Conservation (phyloP, 495 filamentous ascomycete genomes). For the Chaetomium tenue region DNA sequence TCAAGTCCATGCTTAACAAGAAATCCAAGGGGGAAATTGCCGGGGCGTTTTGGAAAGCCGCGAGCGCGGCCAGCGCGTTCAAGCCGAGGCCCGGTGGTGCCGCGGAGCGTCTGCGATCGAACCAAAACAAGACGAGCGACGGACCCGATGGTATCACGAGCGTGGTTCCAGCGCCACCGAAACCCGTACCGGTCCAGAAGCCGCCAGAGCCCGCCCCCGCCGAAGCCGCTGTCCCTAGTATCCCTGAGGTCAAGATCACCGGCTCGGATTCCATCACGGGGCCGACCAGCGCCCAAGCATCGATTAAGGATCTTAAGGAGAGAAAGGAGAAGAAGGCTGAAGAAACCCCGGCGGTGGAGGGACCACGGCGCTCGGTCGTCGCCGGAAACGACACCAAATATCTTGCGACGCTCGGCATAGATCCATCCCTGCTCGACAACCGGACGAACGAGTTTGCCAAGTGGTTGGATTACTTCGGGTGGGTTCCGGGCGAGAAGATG, state of each 20-base stretch:
- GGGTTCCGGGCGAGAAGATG: slow-evolving; percentile 70
- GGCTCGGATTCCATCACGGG: slow-evolving; percentile 38
- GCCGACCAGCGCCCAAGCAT: slow-evolving; percentile 38
- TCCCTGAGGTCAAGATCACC: slow-evolving; percentile 54
- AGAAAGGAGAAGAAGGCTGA: slow-evolving; percentile 39
- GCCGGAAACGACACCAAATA: slow-evolving; percentile 76
- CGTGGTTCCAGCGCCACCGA: slow-evolving; percentile 74
- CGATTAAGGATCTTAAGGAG: slow-evolving; percentile 42
- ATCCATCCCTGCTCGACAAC: slow-evolving; percentile 64
- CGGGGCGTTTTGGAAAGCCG: slow-evolving; percentile 78
- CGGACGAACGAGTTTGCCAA: slow-evolving; percentile 66
- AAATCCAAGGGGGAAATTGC: slow-evolving; percentile 64
- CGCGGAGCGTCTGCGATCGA: slow-evolving; percentile 64
- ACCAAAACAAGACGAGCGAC: slow-evolving; percentile 52
- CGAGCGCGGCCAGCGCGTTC: slow-evolving; percentile 74
- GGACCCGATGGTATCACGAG: slow-evolving; percentile 84
- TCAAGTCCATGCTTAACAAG: slow-evolving; percentile 89
- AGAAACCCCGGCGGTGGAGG: slow-evolving; percentile 36
- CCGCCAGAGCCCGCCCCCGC: slow-evolving; percentile 24
- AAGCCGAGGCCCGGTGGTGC: slow-evolving; percentile 81
- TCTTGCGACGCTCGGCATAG: slow-evolving; percentile 71
- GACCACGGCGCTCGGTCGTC: slow-evolving; percentile 56
- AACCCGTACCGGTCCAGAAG: slow-evolving; percentile 38
- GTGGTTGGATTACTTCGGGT: slow-evolving; percentile 83
- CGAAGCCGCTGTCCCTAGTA: slow-evolving; percentile 28